These are phyloP conservation scores for Theileria orientalis DNA, from an alignment of 169 alveolate genomes.

Conservation along the genomic window DNA sequence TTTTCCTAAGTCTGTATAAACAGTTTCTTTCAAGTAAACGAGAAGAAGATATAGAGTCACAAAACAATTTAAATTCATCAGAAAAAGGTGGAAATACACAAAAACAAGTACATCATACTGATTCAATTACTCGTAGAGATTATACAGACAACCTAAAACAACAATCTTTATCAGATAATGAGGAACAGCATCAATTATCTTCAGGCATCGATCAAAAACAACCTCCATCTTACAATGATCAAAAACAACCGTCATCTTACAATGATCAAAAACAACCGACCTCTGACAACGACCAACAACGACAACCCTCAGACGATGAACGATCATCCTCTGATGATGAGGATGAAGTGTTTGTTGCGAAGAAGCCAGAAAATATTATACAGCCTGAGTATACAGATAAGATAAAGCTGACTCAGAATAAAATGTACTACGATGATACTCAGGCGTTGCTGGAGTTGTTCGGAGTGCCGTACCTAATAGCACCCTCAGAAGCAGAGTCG, in stretches of 20 bases:
- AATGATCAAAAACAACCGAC: no score
- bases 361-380: background rate
- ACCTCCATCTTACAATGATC: no score
- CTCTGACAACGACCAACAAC: background rate
- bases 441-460: conserved; percentile 78
- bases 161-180: background rate
- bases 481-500: conserved; percentile 96
- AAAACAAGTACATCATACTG: no score
- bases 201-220: background rate
- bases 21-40: no score
- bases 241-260: no score
- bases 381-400: background rate
- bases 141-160: no score
- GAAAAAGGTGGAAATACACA: no score
- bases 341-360: background rate
- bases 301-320: background rate
- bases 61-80: no score
- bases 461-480: conserved; percentile 91
- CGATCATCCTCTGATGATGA: background rate
- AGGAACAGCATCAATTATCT: background rate
- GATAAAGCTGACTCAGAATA: background rate
- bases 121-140: no score
- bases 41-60: no score
- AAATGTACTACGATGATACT: conserved; percentile 54
- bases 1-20: no score